Conservation (phyloP, 768 basidiomycete genomes). For the Calocybe indica region DNA sequence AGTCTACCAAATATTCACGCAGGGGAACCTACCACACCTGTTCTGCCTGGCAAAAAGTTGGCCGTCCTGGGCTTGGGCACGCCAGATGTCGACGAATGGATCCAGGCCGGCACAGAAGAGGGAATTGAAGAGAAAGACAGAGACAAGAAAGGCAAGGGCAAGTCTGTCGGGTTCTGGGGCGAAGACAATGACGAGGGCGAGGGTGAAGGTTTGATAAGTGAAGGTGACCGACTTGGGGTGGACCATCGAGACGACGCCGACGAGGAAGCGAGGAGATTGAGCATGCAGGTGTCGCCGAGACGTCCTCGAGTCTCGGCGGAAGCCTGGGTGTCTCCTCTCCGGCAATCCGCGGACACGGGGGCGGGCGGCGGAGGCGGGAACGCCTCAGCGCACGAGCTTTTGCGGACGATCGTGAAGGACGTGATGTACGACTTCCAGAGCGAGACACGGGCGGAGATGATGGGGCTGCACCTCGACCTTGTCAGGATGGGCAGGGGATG, state of each 20-base stretch:
- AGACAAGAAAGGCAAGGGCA: constrained; percentile 27
- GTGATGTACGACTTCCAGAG: constrained; percentile 69
- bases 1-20: constrained; percentile 28
- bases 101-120: constrained; percentile 32
- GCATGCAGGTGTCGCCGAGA: constrained; percentile 55
- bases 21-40: constrained; percentile 26
- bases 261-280: constrained; percentile 25
- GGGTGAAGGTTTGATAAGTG: constrained; percentile 18
- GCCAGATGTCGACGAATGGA: constrained; percentile 50
- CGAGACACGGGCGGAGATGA: constrained; percentile 67
- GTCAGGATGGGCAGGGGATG: constrained; percentile 65
- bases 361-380: constrained; percentile 13
- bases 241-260: too few species aligned
- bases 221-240: constrained; percentile 12
- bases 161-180: constrained; percentile 42
- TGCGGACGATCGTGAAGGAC: constrained; percentile 61
- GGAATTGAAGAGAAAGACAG: constrained; percentile 12
- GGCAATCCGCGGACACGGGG: constrained; percentile 18
- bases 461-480: constrained; percentile 69
- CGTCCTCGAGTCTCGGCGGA: constrained; percentile 28
- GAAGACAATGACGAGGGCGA: constrained; percentile 15
- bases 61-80: constrained; percentile 40
- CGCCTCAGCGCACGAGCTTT: constrained; percentile 46
- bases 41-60: constrained; percentile 19
- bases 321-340: constrained; percentile 36